Base-by-base conservation (phyloP, 73 alveolate genomes). In the Stentor roeselii region DNA sequence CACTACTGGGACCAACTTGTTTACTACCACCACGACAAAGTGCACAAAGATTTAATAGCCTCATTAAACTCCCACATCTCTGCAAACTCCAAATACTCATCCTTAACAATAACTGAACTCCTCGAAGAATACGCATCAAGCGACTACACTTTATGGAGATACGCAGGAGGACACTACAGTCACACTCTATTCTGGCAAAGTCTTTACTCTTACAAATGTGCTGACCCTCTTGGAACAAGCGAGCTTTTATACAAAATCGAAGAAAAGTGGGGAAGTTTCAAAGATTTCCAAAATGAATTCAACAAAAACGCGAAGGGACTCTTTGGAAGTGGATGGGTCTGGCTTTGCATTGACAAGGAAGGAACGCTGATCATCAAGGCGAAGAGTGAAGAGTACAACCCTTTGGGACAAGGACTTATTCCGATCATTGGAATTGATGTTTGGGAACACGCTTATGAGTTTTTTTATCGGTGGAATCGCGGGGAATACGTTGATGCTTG, bases 391-490 rank as follows among this genome's bases (percentile, higher is more conserved):
- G 61, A 82, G 67, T 76, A 15, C 27, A 14, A n/a, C 30, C 60
- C 74, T 21, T 30, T 76, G 14, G 84, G 82, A 36, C 82, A 35
- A 41, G 78, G 85, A 27, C 27, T 15, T 35, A 21, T 21, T 38
- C 84, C 84, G 6, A 21, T 76, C 3, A 27, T 76, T n/a, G 84
- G 60, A 34, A 37, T 76, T 15, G 84, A 76, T 39, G 38, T 76
- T 6, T 76, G 84, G 84, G 84, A 76, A 35, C 84, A 76, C 39
- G 84, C 84, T n/a, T 76, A 76, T 76, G 32, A 76, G n/a, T 76
- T 76, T 39, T 39, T 27, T 39, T 76, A 76, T 39, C 3, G 21
- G 14, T 39, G 74, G 75, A 38, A 41, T 2, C 27, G 84, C 14
- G 75, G 31, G 39, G 84, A 34, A 37, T 76, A 39, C 37, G 39